Percentiles rank a stretch among this genome's conserved stretches.
Evolutionary conservation across 257 asterid species (phyloP).

Genomic region (Lycium barbarum): DNA sequence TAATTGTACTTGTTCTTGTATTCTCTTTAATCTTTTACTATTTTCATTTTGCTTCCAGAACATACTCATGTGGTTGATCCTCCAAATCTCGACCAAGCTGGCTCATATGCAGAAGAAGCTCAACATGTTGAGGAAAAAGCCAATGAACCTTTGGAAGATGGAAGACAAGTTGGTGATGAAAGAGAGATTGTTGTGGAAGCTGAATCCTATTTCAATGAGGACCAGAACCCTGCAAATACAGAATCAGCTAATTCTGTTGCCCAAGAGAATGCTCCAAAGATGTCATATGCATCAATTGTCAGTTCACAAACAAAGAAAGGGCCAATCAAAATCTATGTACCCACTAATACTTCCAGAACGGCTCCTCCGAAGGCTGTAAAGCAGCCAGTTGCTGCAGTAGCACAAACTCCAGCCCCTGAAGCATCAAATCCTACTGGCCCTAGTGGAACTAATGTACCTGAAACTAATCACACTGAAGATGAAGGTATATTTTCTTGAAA

Average conservation of each 20-base stretch:
- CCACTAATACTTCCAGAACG: slow-evolving; percentile 45
- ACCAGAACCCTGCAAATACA: slow-evolving; percentile 43
- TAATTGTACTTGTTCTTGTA: background rate
- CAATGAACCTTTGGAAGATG: slow-evolving; percentile 52
- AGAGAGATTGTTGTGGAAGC: slow-evolving; percentile 54
- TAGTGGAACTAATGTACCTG: slow-evolving; percentile 37
- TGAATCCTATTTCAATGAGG: slow-evolving; percentile 49
- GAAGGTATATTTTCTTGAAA: slow-evolving; percentile 55
- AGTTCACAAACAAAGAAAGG: slow-evolving; percentile 69
- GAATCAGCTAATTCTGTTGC: slow-evolving; percentile 53
- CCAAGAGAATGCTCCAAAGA: slow-evolving; percentile 74
- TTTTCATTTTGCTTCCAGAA: slow-evolving; percentile 54
- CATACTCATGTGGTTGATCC: slow-evolving; percentile 59
- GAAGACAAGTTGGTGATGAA: slow-evolving; percentile 48
- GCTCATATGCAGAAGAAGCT: slow-evolving; percentile 53
- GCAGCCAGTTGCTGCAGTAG: slow-evolving; percentile 44
- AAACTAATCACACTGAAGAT: slow-evolving; percentile 53
- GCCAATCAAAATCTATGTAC: slow-evolving; percentile 60
- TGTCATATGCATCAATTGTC: slow-evolving; percentile 89
- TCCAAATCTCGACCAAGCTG: slow-evolving; percentile 46
- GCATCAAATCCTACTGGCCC: slow-evolving; percentile 39
- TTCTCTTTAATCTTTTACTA: slow-evolving; percentile 28
- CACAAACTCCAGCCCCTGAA: slow-evolving; percentile 52
- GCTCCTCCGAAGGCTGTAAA: slow-evolving; percentile 51
- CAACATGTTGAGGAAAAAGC: slow-evolving; percentile 51